These are phyloP conservation scores for Hamamelis virginiana DNA, from an alignment of 164 flowering plant species.

Conservation along the genomic window DNA sequence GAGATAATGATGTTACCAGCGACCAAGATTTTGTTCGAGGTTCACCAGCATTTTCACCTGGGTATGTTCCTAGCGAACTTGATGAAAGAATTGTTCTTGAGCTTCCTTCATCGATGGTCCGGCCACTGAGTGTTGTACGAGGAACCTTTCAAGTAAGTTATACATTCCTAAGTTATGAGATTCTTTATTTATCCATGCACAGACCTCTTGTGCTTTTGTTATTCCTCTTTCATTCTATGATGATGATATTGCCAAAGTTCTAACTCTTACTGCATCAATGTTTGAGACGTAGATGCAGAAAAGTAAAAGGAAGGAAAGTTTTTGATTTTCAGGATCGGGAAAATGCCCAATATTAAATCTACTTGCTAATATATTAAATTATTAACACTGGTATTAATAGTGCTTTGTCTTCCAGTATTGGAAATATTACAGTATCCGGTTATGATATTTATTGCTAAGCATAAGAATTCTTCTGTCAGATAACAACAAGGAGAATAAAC, in stretches of 20 bases:
- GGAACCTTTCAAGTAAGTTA: slow-evolving; percentile 94
- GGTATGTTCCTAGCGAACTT: slow-evolving; percentile 84
- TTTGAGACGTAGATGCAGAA: neutral
- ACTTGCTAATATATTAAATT: neutral
- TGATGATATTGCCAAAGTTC: no score
- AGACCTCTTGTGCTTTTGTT: neutral
- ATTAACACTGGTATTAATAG: neutral
- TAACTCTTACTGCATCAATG: neutral
- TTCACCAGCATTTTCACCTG: slow-evolving; percentile 65
- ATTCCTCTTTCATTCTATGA: neutral
- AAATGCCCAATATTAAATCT: neutral
- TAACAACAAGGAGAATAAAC: slow-evolving; percentile 83
- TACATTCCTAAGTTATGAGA: neutral
- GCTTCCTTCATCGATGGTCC: slow-evolving; percentile 90
- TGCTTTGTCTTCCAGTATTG: neutral
- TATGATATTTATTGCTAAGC: neutral
- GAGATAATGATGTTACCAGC: slow-evolving; percentile 34
- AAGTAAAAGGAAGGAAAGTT: neutral
- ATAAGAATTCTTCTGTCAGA: slow-evolving; percentile 42
- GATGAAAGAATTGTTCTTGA: slow-evolving; percentile 95
- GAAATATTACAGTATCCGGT: neutral
- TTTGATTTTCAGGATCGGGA: neutral
- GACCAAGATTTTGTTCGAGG: slow-evolving; percentile 41
- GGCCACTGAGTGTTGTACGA: slow-evolving; percentile 65
- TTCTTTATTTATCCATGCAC: neutral